Evolutionary conservation across 768 basidiomycete species (phyloP), one percentile per base, ranked within the genome.

Genomic region (Lactifluus hygrophoroides): DNA sequence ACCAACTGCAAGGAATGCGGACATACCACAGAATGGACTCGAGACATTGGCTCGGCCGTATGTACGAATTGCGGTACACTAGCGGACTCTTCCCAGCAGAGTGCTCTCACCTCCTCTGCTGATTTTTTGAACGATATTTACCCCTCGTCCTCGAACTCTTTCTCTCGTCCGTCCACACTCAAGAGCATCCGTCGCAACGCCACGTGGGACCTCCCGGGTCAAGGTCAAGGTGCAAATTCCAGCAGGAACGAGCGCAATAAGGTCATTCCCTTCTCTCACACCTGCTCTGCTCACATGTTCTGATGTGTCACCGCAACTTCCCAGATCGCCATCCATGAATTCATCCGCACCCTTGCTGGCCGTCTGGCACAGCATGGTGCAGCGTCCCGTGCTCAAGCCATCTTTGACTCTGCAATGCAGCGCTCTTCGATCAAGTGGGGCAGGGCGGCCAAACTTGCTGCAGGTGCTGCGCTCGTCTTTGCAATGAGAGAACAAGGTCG

Each of bases 11-110:
- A 44, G 14, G 56, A 56, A 38, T 63, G 62, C 47, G 62, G 60
- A 48, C 54, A 63, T 21, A 16, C 50, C 3, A 63, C 62, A 27
- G 60, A 63, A 61, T 63, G 45, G 32, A 35, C 42, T 56, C 62
- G 28, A 42, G 60, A 61, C 40, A 37, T 62, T 19, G 60, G 60
- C 55, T 64, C 63, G 6, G 56, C 75, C 46, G 81, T 90, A 58
- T 91, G 89, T 70, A 80, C 80, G 13, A 51, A 61, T n/a, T 90
- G 89, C 64, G 89, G 85, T 16, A 83, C 82, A n/a, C 79, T 91
- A 19, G 74, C 72, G 10, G 82, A 88, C 65, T 75, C 86, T 0
- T 73, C 77, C 14, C 58, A 59, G 45, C 85, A 84, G 73, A 76
- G 75, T 27, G 71, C 86, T 40, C 79, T 91, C 49, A 75, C 80